Conservation (phyloP, 306 rosid species). For the Fragaria nilgerrensis region DNA sequence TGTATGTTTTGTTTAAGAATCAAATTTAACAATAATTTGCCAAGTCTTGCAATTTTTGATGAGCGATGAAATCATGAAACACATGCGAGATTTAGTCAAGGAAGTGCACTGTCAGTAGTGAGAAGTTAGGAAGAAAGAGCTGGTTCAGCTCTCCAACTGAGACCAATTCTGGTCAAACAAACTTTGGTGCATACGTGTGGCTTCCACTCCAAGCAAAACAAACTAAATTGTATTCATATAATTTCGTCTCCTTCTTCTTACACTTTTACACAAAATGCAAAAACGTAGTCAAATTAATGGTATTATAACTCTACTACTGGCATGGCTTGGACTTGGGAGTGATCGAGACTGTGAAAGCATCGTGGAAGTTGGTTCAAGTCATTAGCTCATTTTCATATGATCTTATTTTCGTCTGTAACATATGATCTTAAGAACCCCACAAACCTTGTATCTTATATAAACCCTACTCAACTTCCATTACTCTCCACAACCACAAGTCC, state of each 20-base stretch:
- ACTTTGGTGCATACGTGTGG: neutral
- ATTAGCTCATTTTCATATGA: neutral
- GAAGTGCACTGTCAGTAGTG: neutral
- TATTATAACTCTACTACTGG: neutral
- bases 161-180: neutral
- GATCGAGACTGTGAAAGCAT: neutral
- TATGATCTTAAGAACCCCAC: too few species aligned
- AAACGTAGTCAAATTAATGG: neutral
- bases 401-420: neutral
- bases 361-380: neutral
- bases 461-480: neutral
- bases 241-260: neutral
- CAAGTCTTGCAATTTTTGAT: neutral
- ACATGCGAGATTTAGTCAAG: constrained; percentile 1
- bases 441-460: too few species aligned
- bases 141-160: neutral
- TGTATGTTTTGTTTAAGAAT: too few species aligned
- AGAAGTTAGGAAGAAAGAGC: neutral
- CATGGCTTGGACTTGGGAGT: neutral
- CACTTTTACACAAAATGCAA: neutral
- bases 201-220: neutral
- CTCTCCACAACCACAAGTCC: neutral
- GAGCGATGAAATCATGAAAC: constrained; percentile 3
- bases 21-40: neutral
- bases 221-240: neutral